A percentile compares a stretch with the other conserved stretches of the same genome.
phyloP scores from a whole-genome alignment of 2,329 filamentous ascomycete species.

The Magnaporthiopsis incrustans region DNA sequence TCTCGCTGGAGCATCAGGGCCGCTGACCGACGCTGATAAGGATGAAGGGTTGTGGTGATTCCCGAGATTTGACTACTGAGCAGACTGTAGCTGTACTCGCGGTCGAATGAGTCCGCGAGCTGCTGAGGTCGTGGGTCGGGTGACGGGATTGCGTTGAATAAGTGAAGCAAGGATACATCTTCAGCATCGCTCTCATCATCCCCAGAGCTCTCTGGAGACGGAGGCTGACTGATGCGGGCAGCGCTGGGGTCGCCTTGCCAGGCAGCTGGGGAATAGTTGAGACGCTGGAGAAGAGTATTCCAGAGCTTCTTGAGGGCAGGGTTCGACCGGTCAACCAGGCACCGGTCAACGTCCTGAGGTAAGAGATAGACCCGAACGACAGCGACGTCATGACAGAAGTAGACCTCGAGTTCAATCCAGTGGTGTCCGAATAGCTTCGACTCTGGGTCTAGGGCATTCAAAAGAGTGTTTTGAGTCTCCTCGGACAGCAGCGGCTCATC shows the following conservation, averaged over 20 bases:
- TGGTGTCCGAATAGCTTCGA: conserved; percentile 23
- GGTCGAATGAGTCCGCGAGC: conserved; percentile 22
- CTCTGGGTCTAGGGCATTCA: conserved; percentile 11
- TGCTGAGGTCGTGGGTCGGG: conserved; percentile 47
- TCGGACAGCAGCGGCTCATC: conserved; percentile 3
- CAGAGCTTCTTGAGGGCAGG: conserved; percentile 36
- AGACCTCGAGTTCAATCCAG: conserved; percentile 39
- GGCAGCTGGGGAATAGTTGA: conserved; percentile 47
- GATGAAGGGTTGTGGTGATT: conserved; percentile 58
- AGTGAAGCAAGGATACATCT: conserved; percentile 51
- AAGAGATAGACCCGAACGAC: conserved; percentile 52
- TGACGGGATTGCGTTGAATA: conserved; percentile 68
- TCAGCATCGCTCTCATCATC: conserved; percentile 15
- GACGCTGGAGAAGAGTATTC: conserved; percentile 34
- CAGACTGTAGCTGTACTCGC: conserved; percentile 43
- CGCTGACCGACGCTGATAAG: conserved; percentile 73
- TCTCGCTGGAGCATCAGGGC: conserved; percentile 82
- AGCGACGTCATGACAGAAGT: conserved; percentile 14
- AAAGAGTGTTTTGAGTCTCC: conserved; percentile 11
- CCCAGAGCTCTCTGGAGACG: conserved; percentile 1
- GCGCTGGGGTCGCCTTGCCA: conserved; percentile 43
- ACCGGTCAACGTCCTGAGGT: conserved; percentile 55
- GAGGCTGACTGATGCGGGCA: conserved; percentile 5
- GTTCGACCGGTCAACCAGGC: conserved; percentile 40
- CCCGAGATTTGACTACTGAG: conserved; percentile 46